Base-by-base conservation (phyloP, 2,329 filamentous ascomycete species). In the Furcasterigmium furcatum region DNA sequence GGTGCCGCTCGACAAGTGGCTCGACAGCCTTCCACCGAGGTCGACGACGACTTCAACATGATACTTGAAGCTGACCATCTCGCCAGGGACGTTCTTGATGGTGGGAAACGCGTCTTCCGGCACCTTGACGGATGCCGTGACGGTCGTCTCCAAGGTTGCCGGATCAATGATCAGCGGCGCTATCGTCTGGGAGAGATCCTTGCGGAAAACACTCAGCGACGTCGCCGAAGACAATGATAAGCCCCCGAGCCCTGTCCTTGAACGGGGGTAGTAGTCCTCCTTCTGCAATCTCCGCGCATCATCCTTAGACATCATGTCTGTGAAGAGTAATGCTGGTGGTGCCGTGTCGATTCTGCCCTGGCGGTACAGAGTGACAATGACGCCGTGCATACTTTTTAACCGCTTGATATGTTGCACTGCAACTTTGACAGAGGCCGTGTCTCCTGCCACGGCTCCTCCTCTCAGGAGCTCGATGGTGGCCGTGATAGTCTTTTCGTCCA, bases 41-140 rank as follows among this genome's bases (percentile, higher is more conserved):
- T 99, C 94, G 19, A 96, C 82, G 22, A 97, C 85, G 3, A 96
- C 88, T 64, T 99, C 94, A 18, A 96, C 79, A 54, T 91, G 88
- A 60, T 99, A 97, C 55, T 86, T 89, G 71, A 99, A 97, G 56
- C 85, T 91, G 53, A 99, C 94, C 84, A 97, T 94, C 27, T 88
- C 85, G 4, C 92, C 91, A 0, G 94, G 94, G 0, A 96, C 90
- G 45, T 85, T 85, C 22, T 83, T 84, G 51, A 97, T 97, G 3
- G 91, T 96, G 0, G 94, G 92, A 55, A 97, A 97, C 0, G 84
- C 84, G 58, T 96, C 89, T 52, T 95, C 90, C 0, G 94, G 94
- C 3, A 97, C 81, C 54, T 89, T 84, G 14, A 99, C 82, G 4
- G 87, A 87, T 4, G 91, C 87, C 14, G 85, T 94, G 35, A 97